Conservation (phyloP, 768 basidiomycete genomes). For the Suillus spraguei region DNA sequence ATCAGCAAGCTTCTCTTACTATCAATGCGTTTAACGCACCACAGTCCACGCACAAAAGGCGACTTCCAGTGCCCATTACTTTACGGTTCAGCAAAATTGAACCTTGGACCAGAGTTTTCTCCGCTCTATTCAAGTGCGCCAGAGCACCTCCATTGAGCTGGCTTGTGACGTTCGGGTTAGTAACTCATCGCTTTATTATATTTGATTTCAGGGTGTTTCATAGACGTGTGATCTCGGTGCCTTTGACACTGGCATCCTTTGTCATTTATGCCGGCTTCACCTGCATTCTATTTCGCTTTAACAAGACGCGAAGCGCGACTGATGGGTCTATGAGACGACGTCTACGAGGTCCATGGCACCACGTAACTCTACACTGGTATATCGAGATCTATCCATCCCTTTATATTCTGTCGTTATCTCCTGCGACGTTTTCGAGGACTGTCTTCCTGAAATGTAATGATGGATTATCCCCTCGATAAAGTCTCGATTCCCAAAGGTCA, state of each 20-base stretch:
- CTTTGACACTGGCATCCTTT: background rate
- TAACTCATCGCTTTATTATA: background rate
- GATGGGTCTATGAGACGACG: background rate
- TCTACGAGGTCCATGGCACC: background rate
- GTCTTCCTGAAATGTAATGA: background rate
- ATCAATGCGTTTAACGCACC: conserved; percentile 4
- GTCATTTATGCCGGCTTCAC: background rate
- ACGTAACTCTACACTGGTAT: background rate
- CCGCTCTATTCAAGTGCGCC: background rate
- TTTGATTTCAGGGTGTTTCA: background rate
- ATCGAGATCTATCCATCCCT: conserved; percentile 2
- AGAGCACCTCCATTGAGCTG: background rate
- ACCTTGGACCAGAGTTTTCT: background rate
- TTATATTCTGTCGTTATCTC: background rate
- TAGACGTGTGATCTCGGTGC: conserved; percentile 2
- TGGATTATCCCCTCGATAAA: background rate
- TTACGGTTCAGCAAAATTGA: background rate
- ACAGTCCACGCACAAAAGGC: conserved; percentile 2
- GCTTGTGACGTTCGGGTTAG: background rate
- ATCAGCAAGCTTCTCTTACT: background rate
- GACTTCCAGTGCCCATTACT: background rate
- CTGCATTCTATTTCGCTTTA: background rate
- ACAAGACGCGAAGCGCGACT: background rate
- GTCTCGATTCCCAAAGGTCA: background rate
- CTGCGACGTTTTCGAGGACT: background rate